Percentiles rank a stretch among this genome's conserved stretches.
Conservation (phyloP, 148 eudicot genomes). For the Chenopodium album region DNA sequence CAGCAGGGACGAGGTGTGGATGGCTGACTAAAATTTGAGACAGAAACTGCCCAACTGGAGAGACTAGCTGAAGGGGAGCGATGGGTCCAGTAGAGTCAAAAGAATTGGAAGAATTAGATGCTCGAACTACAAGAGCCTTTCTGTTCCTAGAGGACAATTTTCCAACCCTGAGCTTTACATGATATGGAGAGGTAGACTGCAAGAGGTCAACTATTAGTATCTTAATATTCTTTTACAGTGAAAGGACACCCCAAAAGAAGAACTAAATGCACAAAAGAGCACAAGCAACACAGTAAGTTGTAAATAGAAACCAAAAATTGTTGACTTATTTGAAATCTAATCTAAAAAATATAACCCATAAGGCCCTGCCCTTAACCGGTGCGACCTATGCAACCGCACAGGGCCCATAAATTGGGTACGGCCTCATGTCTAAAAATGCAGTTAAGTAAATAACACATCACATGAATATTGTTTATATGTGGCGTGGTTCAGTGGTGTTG, state of each 20-base stretch:
- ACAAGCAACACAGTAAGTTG: no score
- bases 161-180: conserved; percentile 33
- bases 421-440: no score
- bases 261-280: background rate
- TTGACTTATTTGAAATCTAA: no score
- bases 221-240: background rate
- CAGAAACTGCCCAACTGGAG: conserved; percentile 90
- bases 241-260: background rate
- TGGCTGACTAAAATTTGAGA: conserved; percentile 76
- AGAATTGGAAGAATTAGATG: conserved; percentile 62
- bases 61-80: conserved; percentile 93
- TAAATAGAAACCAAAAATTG: no score
- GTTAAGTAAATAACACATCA: no score
- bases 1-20: conserved; percentile 95
- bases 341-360: no score
- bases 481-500: no score
- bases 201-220: conserved; percentile 7
- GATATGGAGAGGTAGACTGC: conserved; percentile 39
- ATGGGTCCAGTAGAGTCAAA: conserved; percentile 42
- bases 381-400: no score
- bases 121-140: conserved; percentile 45
- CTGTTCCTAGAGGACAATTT: conserved; percentile 33
- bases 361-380: no score
- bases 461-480: no score
- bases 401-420: no score